phyloP scores from a whole-genome alignment of 495 filamentous ascomycete genomes.

The Penicillium psychrofluorescens region DNA sequence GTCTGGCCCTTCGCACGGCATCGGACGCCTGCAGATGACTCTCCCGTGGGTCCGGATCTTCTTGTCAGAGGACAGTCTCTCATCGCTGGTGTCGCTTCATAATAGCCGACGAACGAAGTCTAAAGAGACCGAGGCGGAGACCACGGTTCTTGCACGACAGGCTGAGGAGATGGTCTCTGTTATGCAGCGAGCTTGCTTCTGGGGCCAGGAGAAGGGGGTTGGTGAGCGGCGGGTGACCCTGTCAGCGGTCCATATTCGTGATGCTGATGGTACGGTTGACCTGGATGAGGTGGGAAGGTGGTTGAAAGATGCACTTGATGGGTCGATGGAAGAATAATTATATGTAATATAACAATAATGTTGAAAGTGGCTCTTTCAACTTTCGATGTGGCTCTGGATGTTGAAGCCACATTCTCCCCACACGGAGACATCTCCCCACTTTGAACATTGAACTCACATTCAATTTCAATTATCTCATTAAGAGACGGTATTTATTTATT shows the following conservation, averaged over 20 bases:
- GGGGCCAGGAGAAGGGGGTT: slow-evolving; percentile 28
- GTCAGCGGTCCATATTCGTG: not conserved
- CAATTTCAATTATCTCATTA: too few species aligned
- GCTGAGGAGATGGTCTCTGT: slow-evolving; percentile 32
- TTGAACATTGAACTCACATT: too few species aligned
- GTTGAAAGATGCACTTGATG: slow-evolving; percentile 13
- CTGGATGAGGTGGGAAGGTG: slow-evolving; percentile 11
- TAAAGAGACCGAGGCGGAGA: not conserved
- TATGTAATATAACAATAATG: not conserved
- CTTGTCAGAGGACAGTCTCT: not conserved
- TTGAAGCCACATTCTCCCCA: too few species aligned
- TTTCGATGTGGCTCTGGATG: too few species aligned
- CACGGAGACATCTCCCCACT: too few species aligned
- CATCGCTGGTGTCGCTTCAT: not conserved
- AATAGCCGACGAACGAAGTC: not conserved
- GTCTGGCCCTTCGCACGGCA: slow-evolving; percentile 7
- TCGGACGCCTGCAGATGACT: slow-evolving; percentile 19
- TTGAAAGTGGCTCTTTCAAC: too few species aligned
- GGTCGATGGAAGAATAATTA: slow-evolving; percentile 1
- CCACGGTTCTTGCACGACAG: slow-evolving; percentile 23
- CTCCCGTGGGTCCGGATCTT: slow-evolving; percentile 29
- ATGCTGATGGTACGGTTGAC: not conserved
- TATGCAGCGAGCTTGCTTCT: slow-evolving; percentile 36
- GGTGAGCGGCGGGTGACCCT: slow-evolving; percentile 24
- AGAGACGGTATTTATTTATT: too few species aligned